These are phyloP conservation scores for Zelonia costaricensis DNA, from an alignment of 208 protist genomes.

Conservation along the genomic window DNA sequence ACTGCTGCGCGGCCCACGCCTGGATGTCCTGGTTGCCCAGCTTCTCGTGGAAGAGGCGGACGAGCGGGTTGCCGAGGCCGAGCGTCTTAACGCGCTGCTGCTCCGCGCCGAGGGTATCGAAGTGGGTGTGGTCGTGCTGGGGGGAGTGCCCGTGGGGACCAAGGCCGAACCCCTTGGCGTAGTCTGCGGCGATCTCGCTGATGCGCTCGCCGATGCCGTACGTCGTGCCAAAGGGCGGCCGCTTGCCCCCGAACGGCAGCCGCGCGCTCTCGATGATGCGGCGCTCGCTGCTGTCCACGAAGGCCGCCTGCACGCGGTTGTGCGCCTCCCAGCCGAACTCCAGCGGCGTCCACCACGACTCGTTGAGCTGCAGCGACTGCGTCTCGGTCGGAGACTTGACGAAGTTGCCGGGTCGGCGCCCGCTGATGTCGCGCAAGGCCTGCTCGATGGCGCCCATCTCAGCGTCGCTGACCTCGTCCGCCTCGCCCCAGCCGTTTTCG, in stretches of 20 bases:
- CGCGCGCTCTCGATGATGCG: constrained; percentile 53
- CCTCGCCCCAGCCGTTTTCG: constrained; percentile 76
- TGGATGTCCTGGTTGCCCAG: constrained; percentile 61
- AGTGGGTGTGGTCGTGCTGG: constrained; percentile 54
- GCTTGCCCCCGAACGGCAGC: constrained; percentile 79
- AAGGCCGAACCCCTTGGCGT: constrained; percentile 83
- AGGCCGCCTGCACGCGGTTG: constrained; percentile 71
- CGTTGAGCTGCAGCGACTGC: constrained; percentile 68
- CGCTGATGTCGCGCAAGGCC: constrained; percentile 89
- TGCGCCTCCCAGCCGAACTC: constrained; percentile 86
- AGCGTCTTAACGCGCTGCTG: constrained; percentile 50
- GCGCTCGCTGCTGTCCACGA: constrained; percentile 70
- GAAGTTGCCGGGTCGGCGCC: constrained; percentile 85
- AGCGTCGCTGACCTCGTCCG: constrained; percentile 56
- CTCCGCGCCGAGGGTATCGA: constrained; percentile 67
- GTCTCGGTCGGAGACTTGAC: constrained; percentile 74
- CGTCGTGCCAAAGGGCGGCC: constrained; percentile 80
- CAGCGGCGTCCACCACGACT: constrained; percentile 81
- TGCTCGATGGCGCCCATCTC: constrained; percentile 87
- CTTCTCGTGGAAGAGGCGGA: constrained; percentile 86
- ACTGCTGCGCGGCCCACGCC: constrained; percentile 67
- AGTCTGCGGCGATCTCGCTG: constrained; percentile 76
- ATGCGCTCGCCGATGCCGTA: constrained; percentile 89
- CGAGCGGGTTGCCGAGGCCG: constrained; percentile 62
- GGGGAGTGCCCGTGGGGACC: constrained; percentile 82